Evolutionary conservation across 2,329 filamentous ascomycete species (phyloP).

Genomic region (Leptographium procerum): DNA sequence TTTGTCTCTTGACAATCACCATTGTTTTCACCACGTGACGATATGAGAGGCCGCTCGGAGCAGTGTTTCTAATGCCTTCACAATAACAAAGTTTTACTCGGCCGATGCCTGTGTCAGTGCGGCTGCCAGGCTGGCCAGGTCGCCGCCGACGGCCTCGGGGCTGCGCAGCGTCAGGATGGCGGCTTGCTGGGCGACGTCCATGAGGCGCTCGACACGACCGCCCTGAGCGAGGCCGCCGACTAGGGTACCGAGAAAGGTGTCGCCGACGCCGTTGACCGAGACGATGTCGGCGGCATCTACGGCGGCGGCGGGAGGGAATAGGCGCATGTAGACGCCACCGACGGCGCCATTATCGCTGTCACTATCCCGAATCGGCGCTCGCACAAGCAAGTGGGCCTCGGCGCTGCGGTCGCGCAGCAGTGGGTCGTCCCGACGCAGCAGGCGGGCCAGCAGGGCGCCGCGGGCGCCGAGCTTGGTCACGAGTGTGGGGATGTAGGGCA

Average conservation of each 20-base stretch:
- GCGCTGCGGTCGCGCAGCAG: slow-evolving; percentile 51
- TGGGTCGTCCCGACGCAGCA: slow-evolving; percentile 57
- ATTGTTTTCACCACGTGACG: too few species aligned
- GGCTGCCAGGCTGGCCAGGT: slow-evolving; percentile 14
- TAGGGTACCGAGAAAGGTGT: slow-evolving; percentile 80
- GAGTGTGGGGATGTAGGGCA: slow-evolving; percentile 79
- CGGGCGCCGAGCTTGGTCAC: slow-evolving; percentile 69
- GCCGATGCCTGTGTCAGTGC: slow-evolving; percentile 13
- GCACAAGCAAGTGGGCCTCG: slow-evolving; percentile 60
- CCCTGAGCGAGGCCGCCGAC: slow-evolving; percentile 64
- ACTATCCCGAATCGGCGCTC: slow-evolving; percentile 26
- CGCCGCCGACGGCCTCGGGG: slow-evolving; percentile 50
- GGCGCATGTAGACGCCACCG: slow-evolving; percentile 72
- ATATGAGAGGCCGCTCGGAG: too few species aligned
- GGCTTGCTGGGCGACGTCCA: slow-evolving; percentile 73
- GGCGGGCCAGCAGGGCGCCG: slow-evolving; percentile 64
- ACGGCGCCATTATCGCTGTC: slow-evolving; percentile 22
- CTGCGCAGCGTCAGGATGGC: slow-evolving; percentile 70
- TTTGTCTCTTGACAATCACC: too few species aligned
- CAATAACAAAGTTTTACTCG: too few species aligned
- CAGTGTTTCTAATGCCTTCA: too few species aligned
- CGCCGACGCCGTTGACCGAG: slow-evolving; percentile 88
- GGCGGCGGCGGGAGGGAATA: slow-evolving; percentile 56
- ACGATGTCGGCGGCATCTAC: slow-evolving; percentile 49
- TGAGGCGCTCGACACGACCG: slow-evolving; percentile 44